These are phyloP conservation scores for Phytophthora meadii DNA, from an alignment of 352 stramenopile genomes.

Conservation along the genomic window DNA sequence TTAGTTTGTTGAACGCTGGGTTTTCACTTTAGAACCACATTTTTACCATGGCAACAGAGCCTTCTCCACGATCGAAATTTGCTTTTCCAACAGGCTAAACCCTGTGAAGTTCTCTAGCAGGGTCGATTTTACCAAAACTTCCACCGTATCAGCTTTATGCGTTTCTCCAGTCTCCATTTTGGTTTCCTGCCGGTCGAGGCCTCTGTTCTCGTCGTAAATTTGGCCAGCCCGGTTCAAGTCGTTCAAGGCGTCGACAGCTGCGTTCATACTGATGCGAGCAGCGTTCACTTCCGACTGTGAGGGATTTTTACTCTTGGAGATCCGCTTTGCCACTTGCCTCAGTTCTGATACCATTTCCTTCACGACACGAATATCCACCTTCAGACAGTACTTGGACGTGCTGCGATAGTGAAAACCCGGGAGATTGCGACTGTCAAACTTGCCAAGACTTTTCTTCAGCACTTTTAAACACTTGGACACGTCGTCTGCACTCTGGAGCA, in stretches of 20 bases:
- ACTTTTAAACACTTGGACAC: constrained; percentile 19
- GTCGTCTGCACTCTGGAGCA: constrained; percentile 24
- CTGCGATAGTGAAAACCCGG: constrained; percentile 17
- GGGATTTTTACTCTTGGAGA: constrained; percentile 17
- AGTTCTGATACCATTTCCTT: constrained; percentile 25
- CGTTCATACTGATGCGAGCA: constrained; percentile 24
- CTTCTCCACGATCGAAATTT: constrained; percentile 20
- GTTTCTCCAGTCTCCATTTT: not conserved
- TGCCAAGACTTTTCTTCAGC: constrained; percentile 19
- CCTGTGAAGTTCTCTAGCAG: constrained; percentile 24
- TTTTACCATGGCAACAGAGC: constrained; percentile 15
- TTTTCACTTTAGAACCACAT: too few species aligned
- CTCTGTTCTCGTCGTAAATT: constrained; percentile 28
- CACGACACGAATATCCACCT: constrained; percentile 22
- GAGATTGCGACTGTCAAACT: constrained; percentile 23
- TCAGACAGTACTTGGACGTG: constrained; percentile 29
- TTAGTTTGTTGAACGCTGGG: too few species aligned
- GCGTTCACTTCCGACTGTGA: constrained; percentile 26
- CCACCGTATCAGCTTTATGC: constrained; percentile 20
- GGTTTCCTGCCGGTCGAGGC: constrained; percentile 8
- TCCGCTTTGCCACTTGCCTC: constrained; percentile 23
- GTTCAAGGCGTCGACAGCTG: constrained; percentile 25
- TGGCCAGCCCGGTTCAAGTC: constrained; percentile 20
- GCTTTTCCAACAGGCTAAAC: constrained; percentile 20
- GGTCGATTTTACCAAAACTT: constrained; percentile 25